Base-by-base conservation (phyloP, 305 asterid species). In the Fraxinus albicans region DNA sequence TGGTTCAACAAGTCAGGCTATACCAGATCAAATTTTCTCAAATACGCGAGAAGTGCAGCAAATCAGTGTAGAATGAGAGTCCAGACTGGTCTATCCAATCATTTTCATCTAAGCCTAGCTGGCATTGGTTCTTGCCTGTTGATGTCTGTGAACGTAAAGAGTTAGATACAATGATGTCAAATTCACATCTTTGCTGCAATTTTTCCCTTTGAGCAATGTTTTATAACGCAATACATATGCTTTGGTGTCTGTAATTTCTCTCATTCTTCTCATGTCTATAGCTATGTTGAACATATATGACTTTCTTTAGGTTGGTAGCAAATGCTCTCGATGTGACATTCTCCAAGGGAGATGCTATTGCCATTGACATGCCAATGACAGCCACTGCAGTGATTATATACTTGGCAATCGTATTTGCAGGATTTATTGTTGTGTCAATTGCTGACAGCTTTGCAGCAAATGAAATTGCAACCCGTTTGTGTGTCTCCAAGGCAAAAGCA, bases 311-410 rank as follows among this genome's bases (percentile, higher is more conserved):
- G 98, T 85, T 94, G 93, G 97, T 91, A 47, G 99, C 99, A 78
- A 91, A 94, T 90, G 98, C 97, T 69, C 87, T 94, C 73, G 94
- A 89, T 81, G 83, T 80, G 27, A 89, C 81, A 70, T 96, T 96
- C 90, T 81, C 87, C 77, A 92, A 89, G 87, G 99, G 98, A 85
- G 98, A 96, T 82, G 91, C 97, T 12, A 91, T 94, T 83, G 99
- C 98, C 82, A 90, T 96, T 70, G 97, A 93, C 91, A 96, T 96
- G 99, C 99, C 96, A 79, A 96, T 96, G 99, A 94, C 95, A 33
- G 84, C 53, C 75, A 91, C 89, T 84, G 97, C 98, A n/a, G 97
- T 96, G 44, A 82, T 96, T 77, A 87, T 94, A 83, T 96, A 96
- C 88, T 89, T 96, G 91, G 97, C 98, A 38, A 91, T 91, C 77